Evolutionary conservation across 768 basidiomycete genomes (phyloP), one percentile per base, ranked within the genome.

Genomic region (Tulasnella sp.): DNA sequence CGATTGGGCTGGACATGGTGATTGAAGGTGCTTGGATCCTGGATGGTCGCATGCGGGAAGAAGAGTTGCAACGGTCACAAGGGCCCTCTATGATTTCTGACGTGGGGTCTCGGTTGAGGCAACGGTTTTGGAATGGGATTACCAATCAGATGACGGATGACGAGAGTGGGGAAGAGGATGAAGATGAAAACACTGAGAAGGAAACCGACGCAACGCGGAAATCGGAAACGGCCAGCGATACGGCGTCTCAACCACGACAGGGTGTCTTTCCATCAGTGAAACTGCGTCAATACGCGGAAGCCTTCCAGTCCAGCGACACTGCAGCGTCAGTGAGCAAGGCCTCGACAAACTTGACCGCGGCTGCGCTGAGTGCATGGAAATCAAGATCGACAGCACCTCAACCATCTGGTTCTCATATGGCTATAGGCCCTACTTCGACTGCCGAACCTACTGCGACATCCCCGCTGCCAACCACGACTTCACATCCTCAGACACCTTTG

Each of bases 241-340:
- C 57, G 7, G 41, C 54, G 3, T 24, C 54, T 3, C 15, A 30
- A 11, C 25, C 51, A 27, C 41, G 30, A 11, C 42, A 22, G 12
- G 54, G 54, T 8, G 31, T 27, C 49, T 30, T 50, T 17, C 49
- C 29, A 19, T 19, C 15, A 17, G 30, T 49, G 52, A 61, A 41
- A 15, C 49, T 65, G 25, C 49, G 52, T 15, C 63, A 63, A 21
- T 66, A 64, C 49, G 64, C 65, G 2, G 56, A 54, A 4, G 49
- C 60, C 8, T 17, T 68, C 31, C 53, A 62, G 29, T 53, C 65
- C 2, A 66, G 67, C 45, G 66, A 68, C 53, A 55, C 66, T 9
- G 67, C 66, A 11, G 67, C 67, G 4, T 41, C 25, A 3, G 22
- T 68, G 2, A 41, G 61, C 51, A 67, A 66, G 56, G 62, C 59